Conservation (phyloP, 169 alveolate species). For the Hepatocystis sp. region DNA sequence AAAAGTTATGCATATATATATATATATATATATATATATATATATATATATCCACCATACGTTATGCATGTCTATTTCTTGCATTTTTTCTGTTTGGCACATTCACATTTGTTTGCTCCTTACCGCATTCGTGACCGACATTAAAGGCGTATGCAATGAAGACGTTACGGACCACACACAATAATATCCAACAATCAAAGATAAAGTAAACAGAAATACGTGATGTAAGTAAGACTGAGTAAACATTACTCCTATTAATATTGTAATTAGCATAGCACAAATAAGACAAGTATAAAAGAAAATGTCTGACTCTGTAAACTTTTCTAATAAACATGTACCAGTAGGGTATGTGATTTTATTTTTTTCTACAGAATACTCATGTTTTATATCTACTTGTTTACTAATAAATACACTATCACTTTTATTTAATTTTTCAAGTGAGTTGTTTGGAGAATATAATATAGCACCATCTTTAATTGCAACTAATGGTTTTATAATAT, state of each 20-base stretch:
- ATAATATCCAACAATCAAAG: conserved; percentile 91
- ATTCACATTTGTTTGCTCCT: background rate
- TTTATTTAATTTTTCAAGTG: conserved; percentile 13
- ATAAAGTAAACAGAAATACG: conserved; percentile 55
- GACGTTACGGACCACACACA: conserved; percentile 94
- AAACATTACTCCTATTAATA: conserved; percentile 26
- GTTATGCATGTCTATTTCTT: background rate
- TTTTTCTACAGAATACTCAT: conserved; percentile 74
- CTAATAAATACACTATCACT: conserved; percentile 65
- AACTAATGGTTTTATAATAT: conserved; percentile 80
- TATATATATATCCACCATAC: no score
- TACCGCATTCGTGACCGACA: conserved; percentile 95
- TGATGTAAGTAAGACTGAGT: conserved; percentile 63
- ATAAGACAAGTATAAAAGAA: conserved; percentile 42
- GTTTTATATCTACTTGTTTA: conserved; percentile 15
- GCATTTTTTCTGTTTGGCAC: background rate
- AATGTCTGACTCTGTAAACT: conserved; percentile 55
- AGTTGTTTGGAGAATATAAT: conserved; percentile 75
- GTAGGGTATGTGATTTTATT: conserved; percentile 71
- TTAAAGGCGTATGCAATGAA: conserved; percentile 93
- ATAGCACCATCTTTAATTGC: conserved; percentile 80
- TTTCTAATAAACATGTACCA: conserved; percentile 36
- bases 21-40: no score
- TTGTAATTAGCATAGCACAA: conserved; percentile 14
- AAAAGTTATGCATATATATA: background rate